Evolutionary conservation across 768 basidiomycete genomes (phyloP), one percentile per base, ranked within the genome.

Genomic region (Boletellus emodensis): DNA sequence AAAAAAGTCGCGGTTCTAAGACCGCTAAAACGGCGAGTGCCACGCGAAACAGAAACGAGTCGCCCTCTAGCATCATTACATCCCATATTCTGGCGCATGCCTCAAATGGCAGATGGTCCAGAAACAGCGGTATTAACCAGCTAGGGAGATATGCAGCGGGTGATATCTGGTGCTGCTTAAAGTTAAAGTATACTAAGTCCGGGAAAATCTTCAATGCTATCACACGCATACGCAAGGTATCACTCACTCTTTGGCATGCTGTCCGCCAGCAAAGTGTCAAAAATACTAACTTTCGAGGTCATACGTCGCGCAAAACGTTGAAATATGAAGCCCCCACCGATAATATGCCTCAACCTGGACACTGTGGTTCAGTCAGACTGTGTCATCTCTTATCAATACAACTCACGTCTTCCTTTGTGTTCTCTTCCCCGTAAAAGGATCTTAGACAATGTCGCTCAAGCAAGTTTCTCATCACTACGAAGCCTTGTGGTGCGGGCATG

Each of bases 31-130:
- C 80, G 1, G 81, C 90, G n/a, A 95, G 77, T 0, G 89, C 81
- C 11, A 83, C 84, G 22, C 92, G 87, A 66, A 89, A 94, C 24
- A 93, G 69, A 69, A 95, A 94, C 1, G 93, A 80, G 61, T 95
- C 93, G 9, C 93, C 93, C 65, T 95, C 93, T 7, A 95, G 77
- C 17, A 94, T 59, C 12, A 94, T 56, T 33, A 94, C 85, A 61
- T 95, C 93, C 87, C 93, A 94, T 58, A 94, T 67, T 34, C 92
- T 80, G 17, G 90, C 90, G 54, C 90, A 90, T 6, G 88, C 87
- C 59, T 94, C 93, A 63, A 95, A 88, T 1, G 91, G 90, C n/a
- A 95, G 72, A 64, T 93, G 90, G 55, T 90, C 78, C 34, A 91
- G 68, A 64, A 92, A 95, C 14, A 93, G 71, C 0, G 92, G 82